Percentiles rank a stretch among this genome's conserved stretches.
Evolutionary conservation across 2,329 filamentous ascomycete genomes (phyloP).

Genomic region (Xylaria digitata): DNA sequence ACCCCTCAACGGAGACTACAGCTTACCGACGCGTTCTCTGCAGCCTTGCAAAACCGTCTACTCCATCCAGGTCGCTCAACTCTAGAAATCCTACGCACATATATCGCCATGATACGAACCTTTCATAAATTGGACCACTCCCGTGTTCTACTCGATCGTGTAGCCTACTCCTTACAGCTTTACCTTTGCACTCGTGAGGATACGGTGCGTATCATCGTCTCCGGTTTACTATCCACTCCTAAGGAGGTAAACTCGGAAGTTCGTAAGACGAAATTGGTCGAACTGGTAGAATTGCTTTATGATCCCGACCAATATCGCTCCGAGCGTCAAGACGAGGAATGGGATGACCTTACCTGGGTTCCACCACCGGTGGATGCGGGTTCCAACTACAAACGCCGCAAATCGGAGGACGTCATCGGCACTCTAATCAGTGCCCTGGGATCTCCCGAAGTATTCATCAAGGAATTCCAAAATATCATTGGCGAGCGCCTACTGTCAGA

Average conservation of each 20-base stretch:
- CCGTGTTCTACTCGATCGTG: slow-evolving; percentile 79
- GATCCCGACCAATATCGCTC: slow-evolving; percentile 67
- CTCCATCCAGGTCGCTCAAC: slow-evolving; percentile 82
- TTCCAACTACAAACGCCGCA: slow-evolving; percentile 89
- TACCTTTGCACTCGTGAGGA: slow-evolving; percentile 83
- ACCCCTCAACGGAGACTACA: slow-evolving; percentile 75
- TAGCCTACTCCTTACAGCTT: slow-evolving; percentile 77
- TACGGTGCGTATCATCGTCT: slow-evolving; percentile 80
- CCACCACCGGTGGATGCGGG: slow-evolving; percentile 94
- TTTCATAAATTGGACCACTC: slow-evolving; percentile 81
- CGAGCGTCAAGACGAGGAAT: slow-evolving; percentile 71
- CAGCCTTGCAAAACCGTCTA: slow-evolving; percentile 72
- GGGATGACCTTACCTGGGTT: slow-evolving; percentile 92
- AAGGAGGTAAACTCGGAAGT: slow-evolving; percentile 57
- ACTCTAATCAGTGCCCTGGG: slow-evolving; percentile 90
- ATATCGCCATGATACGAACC: slow-evolving; percentile 81
- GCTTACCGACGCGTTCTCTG: slow-evolving; percentile 76
- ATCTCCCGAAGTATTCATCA: slow-evolving; percentile 90
- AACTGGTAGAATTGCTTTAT: slow-evolving; percentile 74
- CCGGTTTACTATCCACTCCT: slow-evolving; percentile 74
- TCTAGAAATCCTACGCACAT: slow-evolving; percentile 78
- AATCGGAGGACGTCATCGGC: slow-evolving; percentile 89
- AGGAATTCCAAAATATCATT: slow-evolving; percentile 90
- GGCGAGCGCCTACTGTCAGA: slow-evolving; percentile 80
- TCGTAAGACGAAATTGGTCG: slow-evolving; percentile 66